Conservation (phyloP, 768 basidiomycete genomes). For the Mycena latifolia region DNA sequence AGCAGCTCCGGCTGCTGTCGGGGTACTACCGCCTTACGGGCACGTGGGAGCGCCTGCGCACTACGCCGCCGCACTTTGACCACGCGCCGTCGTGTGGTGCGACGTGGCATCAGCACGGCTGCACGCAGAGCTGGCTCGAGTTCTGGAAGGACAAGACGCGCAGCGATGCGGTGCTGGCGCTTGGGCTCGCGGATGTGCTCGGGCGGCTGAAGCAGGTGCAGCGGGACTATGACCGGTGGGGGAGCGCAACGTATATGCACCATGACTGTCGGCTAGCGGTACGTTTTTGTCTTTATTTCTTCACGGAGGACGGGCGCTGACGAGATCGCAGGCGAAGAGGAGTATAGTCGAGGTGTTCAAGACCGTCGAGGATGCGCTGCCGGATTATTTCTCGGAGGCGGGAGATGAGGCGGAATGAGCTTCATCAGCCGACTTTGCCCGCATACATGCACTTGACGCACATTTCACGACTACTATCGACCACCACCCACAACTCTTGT, state of each 20-base stretch:
- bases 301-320: neutral
- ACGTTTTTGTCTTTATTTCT: neutral
- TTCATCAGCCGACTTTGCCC: too few species aligned
- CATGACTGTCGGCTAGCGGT: conserved; percentile 71
- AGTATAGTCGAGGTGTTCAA: conserved; percentile 68
- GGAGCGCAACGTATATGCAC: conserved; percentile 83
- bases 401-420: conserved; percentile 27
- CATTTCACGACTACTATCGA: too few species aligned
- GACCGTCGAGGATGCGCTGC: conserved; percentile 67
- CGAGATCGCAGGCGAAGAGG: conserved; percentile 56
- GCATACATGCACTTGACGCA: neutral
- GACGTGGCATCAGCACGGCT: conserved; percentile 80
- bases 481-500: too few species aligned
- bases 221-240: conserved; percentile 79
- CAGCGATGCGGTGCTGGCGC: conserved; percentile 68
- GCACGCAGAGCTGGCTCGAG: conserved; percentile 79
- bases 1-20: conserved; percentile 74
- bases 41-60: conserved; percentile 75
- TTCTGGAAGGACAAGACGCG: conserved; percentile 85
- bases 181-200: conserved; percentile 75
- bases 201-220: conserved; percentile 72
- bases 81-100: conserved; percentile 74
- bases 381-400: conserved; percentile 70
- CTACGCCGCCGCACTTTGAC: conserved; percentile 69
- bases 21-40: conserved; percentile 78